Conservation (phyloP, 1,284 basidiomycete genomes). For the Mycosarcoma mackinlayi region DNA sequence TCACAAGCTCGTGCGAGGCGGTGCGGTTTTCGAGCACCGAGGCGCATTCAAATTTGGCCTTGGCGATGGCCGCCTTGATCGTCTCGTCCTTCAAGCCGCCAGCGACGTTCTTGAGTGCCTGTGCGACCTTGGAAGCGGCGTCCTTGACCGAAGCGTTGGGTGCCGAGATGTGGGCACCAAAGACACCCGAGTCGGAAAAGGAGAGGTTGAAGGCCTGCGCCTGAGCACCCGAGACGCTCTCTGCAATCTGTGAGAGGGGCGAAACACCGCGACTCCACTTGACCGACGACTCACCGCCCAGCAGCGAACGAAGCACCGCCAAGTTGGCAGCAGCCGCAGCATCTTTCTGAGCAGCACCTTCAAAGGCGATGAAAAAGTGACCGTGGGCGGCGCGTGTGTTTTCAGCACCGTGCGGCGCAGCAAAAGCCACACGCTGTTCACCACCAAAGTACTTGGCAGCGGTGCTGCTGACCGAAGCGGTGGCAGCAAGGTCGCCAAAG, state of each 20-base stretch:
- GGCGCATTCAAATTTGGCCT: slow-evolving; percentile 65
- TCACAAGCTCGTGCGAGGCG: slow-evolving; percentile 53
- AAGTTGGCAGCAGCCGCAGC: slow-evolving; percentile 52
- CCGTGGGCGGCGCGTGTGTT: slow-evolving; percentile 51
- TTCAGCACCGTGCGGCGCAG: slow-evolving; percentile 59
- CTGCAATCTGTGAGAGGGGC: slow-evolving; percentile 53
- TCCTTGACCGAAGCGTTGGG: slow-evolving; percentile 50
- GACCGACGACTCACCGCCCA: slow-evolving; percentile 63
- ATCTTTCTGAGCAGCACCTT: slow-evolving; percentile 55
- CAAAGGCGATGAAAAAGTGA: slow-evolving; percentile 66
- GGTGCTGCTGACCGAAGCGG: slow-evolving; percentile 33
- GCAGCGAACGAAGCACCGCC: slow-evolving; percentile 62
- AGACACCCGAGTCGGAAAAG: slow-evolving; percentile 63
- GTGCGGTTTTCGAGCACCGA: slow-evolving; percentile 55
- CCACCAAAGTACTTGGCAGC: slow-evolving; percentile 67
- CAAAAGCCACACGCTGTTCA: slow-evolving; percentile 61
- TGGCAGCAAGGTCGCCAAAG: slow-evolving; percentile 53
- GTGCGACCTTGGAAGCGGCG: slow-evolving; percentile 52
- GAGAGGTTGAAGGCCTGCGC: slow-evolving; percentile 63
- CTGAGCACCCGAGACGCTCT: slow-evolving; percentile 45
- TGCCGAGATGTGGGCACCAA: slow-evolving; percentile 63
- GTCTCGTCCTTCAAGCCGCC: slow-evolving; percentile 54
- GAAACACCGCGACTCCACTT: slow-evolving; percentile 65
- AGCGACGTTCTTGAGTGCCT: slow-evolving; percentile 62
- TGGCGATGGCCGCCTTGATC: slow-evolving; percentile 58